A percentile compares a stretch with the other conserved stretches of the same genome.
Evolutionary conservation across 768 basidiomycete genomes (phyloP).

Genomic region (Sutorius australiensis): DNA sequence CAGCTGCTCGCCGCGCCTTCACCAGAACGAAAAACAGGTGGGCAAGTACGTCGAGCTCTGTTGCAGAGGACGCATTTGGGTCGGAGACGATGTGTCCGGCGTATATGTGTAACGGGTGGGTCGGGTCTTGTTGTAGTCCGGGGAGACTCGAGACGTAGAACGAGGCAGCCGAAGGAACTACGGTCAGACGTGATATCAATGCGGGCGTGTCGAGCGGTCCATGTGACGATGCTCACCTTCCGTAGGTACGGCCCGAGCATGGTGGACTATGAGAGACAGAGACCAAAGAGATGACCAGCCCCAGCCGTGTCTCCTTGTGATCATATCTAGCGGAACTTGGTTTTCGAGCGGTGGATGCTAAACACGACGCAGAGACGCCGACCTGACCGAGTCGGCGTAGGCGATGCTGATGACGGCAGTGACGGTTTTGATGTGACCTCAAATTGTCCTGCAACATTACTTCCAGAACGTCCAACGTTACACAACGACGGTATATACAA

Average conservation of each 20-base stretch:
- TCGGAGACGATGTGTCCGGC: conserved; percentile 85
- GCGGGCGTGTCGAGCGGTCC: background rate
- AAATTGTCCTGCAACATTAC: background rate
- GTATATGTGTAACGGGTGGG: conserved; percentile 72
- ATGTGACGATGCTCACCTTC: conserved; percentile 34
- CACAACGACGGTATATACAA: background rate
- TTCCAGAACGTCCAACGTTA: background rate
- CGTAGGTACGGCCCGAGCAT: conserved; percentile 31
- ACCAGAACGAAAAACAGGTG: conserved; percentile 89
- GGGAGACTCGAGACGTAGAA: conserved; percentile 81
- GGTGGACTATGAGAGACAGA: conserved; percentile 9
- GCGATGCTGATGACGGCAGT: conserved; percentile 2
- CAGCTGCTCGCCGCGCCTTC: conserved; percentile 83
- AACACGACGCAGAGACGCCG: background rate
- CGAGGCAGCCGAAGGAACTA: conserved; percentile 76
- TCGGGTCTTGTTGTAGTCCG: conserved; percentile 67
- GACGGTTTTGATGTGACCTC: background rate
- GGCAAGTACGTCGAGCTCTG: conserved; percentile 59
- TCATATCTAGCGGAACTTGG: conserved; percentile 2
- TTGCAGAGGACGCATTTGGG: conserved; percentile 49
- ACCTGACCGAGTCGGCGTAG: background rate
- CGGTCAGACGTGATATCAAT: background rate
- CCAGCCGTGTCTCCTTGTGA: conserved; percentile 1
- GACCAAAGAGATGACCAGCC: conserved; percentile 17
- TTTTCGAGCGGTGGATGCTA: background rate